These are phyloP conservation scores for Mortierella sp. DNA, from an alignment of 371 early-diverging fungal genomes.

Conservation along the genomic window DNA sequence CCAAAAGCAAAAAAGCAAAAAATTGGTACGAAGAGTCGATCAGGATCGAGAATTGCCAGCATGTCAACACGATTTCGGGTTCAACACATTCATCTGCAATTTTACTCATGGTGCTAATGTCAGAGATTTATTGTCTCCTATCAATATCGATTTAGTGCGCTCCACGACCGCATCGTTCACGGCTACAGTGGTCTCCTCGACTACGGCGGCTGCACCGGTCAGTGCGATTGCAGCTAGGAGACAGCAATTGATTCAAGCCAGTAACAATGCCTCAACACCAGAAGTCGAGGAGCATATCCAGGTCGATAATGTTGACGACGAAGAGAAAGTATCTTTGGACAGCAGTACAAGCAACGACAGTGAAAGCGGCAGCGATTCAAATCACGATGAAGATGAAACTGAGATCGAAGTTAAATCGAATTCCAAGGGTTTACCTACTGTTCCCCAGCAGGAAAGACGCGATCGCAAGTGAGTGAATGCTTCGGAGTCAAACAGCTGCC, in stretches of 20 bases:
- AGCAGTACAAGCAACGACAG: conserved; percentile 22
- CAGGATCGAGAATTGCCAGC: too few species aligned
- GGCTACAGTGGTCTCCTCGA: neutral
- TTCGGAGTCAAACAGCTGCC: too few species aligned
- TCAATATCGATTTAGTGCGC: conserved; percentile 5
- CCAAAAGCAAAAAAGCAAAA: conserved; percentile 49
- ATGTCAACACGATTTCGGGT: too few species aligned
- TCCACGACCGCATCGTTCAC: conserved; percentile 7
- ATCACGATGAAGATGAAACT: conserved; percentile 15
- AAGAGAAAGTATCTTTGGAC: conserved; percentile 37
- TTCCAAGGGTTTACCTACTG: neutral
- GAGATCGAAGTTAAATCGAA: neutral
- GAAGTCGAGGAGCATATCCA: conserved; percentile 36
- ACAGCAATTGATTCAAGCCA: conserved; percentile 18
- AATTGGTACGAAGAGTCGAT: conserved; percentile 14
- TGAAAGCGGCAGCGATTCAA: neutral
- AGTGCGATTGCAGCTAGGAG: conserved; percentile 50
- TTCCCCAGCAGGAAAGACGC: conserved; percentile 28
- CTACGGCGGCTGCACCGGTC: conserved; percentile 26
- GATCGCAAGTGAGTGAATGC: conserved; percentile 37
- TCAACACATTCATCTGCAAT: too few species aligned
- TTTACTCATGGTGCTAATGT: too few species aligned
- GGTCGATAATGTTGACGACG: conserved; percentile 45
- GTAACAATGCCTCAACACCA: conserved; percentile 16
- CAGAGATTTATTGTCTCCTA: neutral